Conservation (phyloP, 2,329 filamentous ascomycete genomes). For the Daldinia eschscholtzii region DNA sequence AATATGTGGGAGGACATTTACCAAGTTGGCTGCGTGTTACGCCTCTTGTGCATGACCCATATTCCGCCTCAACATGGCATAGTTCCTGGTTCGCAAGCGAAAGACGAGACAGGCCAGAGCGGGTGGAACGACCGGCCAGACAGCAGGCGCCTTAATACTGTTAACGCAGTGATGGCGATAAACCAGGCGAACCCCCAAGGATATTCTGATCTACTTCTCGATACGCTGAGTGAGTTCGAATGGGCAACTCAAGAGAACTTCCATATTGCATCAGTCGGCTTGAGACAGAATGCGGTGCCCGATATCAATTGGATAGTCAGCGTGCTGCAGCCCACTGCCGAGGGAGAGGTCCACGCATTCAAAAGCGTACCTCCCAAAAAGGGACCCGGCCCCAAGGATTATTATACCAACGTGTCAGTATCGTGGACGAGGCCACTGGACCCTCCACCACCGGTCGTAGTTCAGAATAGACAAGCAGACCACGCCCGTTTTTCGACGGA, state of each 20-base stretch:
- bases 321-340: background rate
- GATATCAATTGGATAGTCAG: slow-evolving; percentile 2
- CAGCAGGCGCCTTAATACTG: background rate
- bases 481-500: background rate
- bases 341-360: background rate
- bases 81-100: background rate
- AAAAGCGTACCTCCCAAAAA: background rate
- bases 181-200: background rate
- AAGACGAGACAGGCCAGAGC: slow-evolving; percentile 4
- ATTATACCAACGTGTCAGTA: background rate
- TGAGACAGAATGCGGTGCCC: background rate
- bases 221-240: slow-evolving; percentile 1
- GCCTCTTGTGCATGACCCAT: slow-evolving; percentile 28
- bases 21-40: slow-evolving; percentile 17
- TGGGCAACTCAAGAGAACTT: background rate
- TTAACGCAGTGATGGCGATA: background rate
- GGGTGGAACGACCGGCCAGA: slow-evolving; percentile 23
- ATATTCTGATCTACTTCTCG: slow-evolving; percentile 15
- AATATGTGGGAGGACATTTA: slow-evolving; percentile 24
- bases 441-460: background rate
- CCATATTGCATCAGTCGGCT: background rate
- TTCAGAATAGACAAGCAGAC: background rate
- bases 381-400: background rate
- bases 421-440: background rate
- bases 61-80: background rate